These are phyloP conservation scores for Cenchrus americanus DNA, from an alignment of 176 grass and related monocot genomes.

Conservation along the genomic window DNA sequence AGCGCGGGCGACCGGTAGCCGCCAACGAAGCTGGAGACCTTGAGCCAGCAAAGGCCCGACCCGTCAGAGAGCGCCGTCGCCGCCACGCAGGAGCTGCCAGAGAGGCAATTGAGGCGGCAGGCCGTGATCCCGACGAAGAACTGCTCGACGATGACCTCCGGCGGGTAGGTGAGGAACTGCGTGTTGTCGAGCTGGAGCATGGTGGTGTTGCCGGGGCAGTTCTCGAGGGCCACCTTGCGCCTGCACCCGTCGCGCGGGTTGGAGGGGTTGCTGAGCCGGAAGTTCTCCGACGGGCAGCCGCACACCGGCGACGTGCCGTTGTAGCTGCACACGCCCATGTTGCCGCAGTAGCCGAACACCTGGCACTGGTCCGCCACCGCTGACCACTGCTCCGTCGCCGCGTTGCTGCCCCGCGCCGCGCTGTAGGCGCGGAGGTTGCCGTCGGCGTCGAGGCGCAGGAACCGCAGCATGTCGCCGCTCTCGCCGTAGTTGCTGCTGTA, in stretches of 20 bases:
- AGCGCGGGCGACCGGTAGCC: slow-evolving; percentile 74
- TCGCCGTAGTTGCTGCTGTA: slow-evolving; percentile 98
- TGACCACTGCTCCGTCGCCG: slow-evolving; percentile 59
- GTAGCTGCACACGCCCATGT: slow-evolving; percentile 87
- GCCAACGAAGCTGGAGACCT: slow-evolving; percentile 74
- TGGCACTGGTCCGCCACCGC: slow-evolving; percentile 91
- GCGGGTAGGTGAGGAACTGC: slow-evolving; percentile 87
- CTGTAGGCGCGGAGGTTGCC: slow-evolving; percentile 94
- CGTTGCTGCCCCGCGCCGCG: slow-evolving; percentile 45
- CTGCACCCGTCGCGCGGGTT: slow-evolving; percentile 53
- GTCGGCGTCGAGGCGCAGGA: slow-evolving; percentile 74
- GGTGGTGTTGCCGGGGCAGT: slow-evolving; percentile 83
- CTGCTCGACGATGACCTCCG: slow-evolving; percentile 63
- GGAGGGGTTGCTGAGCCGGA: slow-evolving; percentile 37
- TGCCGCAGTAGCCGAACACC: slow-evolving; percentile 96
- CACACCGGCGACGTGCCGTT: slow-evolving; percentile 76
- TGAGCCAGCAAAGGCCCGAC: slow-evolving; percentile 87
- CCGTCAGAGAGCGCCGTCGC: slow-evolving; percentile 91
- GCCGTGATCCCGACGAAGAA: slow-evolving; percentile 90
- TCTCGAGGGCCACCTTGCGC: slow-evolving; percentile 45
- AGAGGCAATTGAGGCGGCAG: slow-evolving; percentile 80
- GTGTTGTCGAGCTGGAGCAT: slow-evolving; percentile 79
- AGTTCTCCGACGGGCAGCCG: slow-evolving; percentile 76
- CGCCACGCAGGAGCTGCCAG: slow-evolving; percentile 64
- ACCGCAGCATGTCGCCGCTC: slow-evolving; percentile 68